A percentile compares a stretch with the other conserved stretches of the same genome.
These are phyloP conservation scores for Skeletonema grethae DNA, from an alignment of 108 stramenopile species.

Conservation along the genomic window DNA sequence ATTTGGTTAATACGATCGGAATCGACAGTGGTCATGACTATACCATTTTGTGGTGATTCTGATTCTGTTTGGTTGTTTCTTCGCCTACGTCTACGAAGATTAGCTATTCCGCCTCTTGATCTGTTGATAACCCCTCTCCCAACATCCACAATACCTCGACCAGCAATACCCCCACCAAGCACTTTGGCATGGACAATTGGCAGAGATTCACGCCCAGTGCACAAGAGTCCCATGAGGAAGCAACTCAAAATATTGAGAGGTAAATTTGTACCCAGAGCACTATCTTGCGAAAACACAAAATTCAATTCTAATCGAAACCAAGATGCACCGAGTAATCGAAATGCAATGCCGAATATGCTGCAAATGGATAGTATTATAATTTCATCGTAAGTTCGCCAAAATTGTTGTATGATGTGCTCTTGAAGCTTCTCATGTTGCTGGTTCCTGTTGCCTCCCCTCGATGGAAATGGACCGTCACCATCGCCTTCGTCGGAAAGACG, in stretches of 20 bases:
- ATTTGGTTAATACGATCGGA: not conserved
- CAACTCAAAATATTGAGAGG: constrained; percentile 79
- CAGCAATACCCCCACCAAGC: constrained; percentile 29
- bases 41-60: not conserved
- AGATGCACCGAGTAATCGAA: constrained; percentile 62
- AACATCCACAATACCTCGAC: constrained; percentile 35
- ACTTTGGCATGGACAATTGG: constrained; percentile 40
- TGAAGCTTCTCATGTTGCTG: not conserved
- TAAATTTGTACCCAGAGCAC: constrained; percentile 74
- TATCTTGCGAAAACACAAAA: constrained; percentile 60
- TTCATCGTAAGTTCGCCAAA: constrained; percentile 84
- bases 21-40: not conserved
- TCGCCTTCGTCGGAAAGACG: not conserved
- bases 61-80: not conserved
- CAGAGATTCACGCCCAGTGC: constrained; percentile 60
- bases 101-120: constrained; percentile 23
- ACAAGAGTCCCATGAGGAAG: constrained; percentile 77
- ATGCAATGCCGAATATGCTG: constrained; percentile 74
- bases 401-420: constrained; percentile 25
- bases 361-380: constrained; percentile 74
- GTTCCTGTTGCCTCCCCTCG: not conserved
- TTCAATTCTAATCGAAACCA: constrained; percentile 69
- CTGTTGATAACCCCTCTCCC: constrained; percentile 41
- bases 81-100: constrained; percentile 1
- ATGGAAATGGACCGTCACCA: not conserved